Base-by-base conservation (phyloP, 139 green algal genomes). In the Tetradesmus obliquus region DNA sequence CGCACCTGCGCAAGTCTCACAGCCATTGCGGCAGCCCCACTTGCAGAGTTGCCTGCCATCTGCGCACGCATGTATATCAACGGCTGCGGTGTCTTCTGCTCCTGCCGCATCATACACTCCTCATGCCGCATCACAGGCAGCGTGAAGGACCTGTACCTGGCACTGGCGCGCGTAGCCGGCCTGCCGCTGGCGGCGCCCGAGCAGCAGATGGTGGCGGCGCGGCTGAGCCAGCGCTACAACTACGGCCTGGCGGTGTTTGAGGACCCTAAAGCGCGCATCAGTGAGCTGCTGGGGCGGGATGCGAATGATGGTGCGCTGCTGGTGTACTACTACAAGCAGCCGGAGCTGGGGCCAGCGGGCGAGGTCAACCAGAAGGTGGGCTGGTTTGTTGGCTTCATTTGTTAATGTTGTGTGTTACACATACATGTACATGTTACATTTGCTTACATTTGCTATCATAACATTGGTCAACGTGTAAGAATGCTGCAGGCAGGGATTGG, bases 91-190 rank as follows among this genome's bases (percentile, higher is more conserved):
- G 32, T 45, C 32, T 45, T 45, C 32, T 45, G 32, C 32, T 45
- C 32, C 32, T 45, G 32, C 32, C 32, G 32, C 32, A 45, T 45
- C 32, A 45, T 45, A 45, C 32, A 45, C 32, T 12, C 2, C 66
- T 19, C 13, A 24, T 19, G 15, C 66, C 66, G n/a, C 79, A 80
- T 24, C 53, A 22, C 91, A 83, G 94, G 93, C 17, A 94, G 84
- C 5, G 57, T 97, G 5, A 79, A 51, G 8, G 94, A 97, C 69
- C 32, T 97, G 74, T 93, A 95, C 17, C 4, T 53, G 3, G 95
- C 95, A 9, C 17, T 97, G 32, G 94, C 94, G 2, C 58, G 54
- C 17, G 79, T 79, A 8, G 6, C 66, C 13, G 57, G 58, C 57
- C 79, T 93, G 1, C 2, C 12, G 57, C 13, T 60, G 32, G 22